Conservation (phyloP, 306 rosid species). For the Elaeagnus macrophylla region DNA sequence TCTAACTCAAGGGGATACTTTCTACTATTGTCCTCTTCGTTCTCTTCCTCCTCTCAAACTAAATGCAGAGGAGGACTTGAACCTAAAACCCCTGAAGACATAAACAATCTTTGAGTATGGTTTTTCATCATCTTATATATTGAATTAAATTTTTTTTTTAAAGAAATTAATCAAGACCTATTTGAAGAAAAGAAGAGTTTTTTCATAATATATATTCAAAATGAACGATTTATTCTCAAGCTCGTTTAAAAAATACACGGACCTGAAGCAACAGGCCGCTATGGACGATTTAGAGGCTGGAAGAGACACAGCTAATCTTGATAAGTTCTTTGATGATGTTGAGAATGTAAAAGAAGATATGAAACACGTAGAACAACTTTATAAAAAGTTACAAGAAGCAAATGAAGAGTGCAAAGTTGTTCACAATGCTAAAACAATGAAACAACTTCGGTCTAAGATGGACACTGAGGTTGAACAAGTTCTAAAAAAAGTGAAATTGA, state of each 20-base stretch:
- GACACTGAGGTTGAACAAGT: constrained; percentile 67
- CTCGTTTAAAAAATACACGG: constrained; percentile 58
- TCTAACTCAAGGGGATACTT: constrained; percentile 30
- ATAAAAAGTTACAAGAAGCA: constrained; percentile 55
- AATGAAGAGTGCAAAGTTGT: constrained; percentile 77
- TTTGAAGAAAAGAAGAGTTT: not conserved
- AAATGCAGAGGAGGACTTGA: too few relatives aligned
- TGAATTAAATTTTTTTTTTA: too few relatives aligned
- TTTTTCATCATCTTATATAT: too few relatives aligned
- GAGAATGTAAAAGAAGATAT: constrained; percentile 86
- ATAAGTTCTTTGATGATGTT: constrained; percentile 78
- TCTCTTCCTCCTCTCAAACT: constrained; percentile 24
- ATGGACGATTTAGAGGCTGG: constrained; percentile 61
- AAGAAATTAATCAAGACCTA: not conserved
- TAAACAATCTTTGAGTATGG: too few relatives aligned
- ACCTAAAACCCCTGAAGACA: not conserved
- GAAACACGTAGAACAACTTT: constrained; percentile 59
- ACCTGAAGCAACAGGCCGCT: constrained; percentile 44
- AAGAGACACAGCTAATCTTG: constrained; percentile 57
- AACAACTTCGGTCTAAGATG: constrained; percentile 58
- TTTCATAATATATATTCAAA: constrained; percentile 11
- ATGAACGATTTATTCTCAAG: constrained; percentile 83
- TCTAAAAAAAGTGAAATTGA: constrained; percentile 51
- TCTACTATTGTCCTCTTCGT: constrained; percentile 32
- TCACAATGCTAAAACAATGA: constrained; percentile 77